Conservation (phyloP, 345 rosid genomes). For the Corchorus capsularis region DNA sequence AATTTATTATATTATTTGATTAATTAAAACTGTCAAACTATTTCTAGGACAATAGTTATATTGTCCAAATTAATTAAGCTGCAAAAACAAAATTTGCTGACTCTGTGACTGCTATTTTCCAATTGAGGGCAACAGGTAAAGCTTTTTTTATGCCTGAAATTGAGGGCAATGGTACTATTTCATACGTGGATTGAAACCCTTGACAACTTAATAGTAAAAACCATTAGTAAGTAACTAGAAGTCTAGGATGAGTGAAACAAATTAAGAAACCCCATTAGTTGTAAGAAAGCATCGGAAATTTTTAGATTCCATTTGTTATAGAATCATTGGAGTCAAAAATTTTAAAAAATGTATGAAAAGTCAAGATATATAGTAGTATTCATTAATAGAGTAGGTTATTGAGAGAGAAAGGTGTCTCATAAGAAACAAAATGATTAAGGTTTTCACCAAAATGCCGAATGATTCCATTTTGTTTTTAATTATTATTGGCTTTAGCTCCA, state of each 20-base stretch:
- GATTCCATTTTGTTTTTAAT: slow-evolving; percentile 26
- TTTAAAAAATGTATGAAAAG: background rate
- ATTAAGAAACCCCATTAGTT: background rate
- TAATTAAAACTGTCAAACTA: background rate
- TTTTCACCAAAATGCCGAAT: slow-evolving; percentile 16
- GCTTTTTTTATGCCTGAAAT: background rate
- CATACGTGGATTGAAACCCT: background rate
- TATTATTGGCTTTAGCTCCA: background rate
- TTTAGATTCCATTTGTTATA: slow-evolving; percentile 7
- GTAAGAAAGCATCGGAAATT: slow-evolving; percentile 1
- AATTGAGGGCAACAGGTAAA: background rate
- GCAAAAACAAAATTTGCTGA: background rate
- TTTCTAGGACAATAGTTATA: background rate
- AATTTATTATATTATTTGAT: background rate
- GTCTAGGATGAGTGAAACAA: background rate
- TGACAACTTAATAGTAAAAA: background rate
- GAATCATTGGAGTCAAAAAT: background rate
- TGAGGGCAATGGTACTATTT: background rate
- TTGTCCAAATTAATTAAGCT: background rate
- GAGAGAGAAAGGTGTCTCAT: slow-evolving; percentile 1
- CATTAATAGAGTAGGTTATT: background rate
- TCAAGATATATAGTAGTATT: background rate
- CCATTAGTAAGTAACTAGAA: background rate
- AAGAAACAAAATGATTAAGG: slow-evolving; percentile 11
- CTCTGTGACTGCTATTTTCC: background rate